Percentiles rank a stretch among this genome's conserved stretches.
Conservation (phyloP, 345 rosid genomes). For the Anastatica hierochuntica region DNA sequence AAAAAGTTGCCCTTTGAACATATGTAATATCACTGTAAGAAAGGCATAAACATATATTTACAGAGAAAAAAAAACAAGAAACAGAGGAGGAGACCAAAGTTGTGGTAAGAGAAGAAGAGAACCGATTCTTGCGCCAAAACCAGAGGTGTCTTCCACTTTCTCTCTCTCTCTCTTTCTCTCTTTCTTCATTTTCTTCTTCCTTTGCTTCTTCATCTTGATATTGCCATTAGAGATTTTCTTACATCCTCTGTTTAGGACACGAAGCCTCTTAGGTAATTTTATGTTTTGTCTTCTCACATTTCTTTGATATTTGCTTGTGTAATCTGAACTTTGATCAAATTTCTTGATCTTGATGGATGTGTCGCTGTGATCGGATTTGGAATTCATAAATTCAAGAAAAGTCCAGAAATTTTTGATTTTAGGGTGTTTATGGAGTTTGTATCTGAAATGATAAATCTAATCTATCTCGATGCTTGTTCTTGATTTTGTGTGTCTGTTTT, state of each 20-base stretch:
- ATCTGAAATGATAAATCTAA: not conserved
- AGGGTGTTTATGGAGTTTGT: not conserved
- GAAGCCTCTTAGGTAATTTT: constrained; percentile 1
- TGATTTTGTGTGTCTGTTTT: not conserved
- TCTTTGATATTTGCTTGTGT: constrained; percentile 1
- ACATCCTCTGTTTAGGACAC: constrained; percentile 12
- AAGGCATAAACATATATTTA: no score
- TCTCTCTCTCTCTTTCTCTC: not conserved
- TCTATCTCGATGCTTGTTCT: not conserved
- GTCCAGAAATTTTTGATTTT: no score
- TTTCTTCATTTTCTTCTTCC: not conserved
- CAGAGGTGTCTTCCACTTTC: constrained; percentile 3
- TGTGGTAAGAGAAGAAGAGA: constrained; percentile 8
- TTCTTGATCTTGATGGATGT: not conserved
- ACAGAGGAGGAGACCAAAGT: constrained; percentile 12
- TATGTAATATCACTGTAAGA: no score
- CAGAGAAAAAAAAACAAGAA: not conserved
- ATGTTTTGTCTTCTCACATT: not conserved
- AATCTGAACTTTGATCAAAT: not conserved
- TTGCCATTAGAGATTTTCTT: constrained; percentile 6
- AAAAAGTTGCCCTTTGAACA: no score
- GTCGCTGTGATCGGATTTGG: not conserved
- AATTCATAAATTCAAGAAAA: not conserved
- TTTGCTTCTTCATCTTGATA: not conserved
- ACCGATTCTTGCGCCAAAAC: constrained; percentile 29